Percentiles rank a stretch among this genome's conserved stretches.
Evolutionary conservation across 257 asterid species (phyloP).

Genomic region (Ballota nigra): DNA sequence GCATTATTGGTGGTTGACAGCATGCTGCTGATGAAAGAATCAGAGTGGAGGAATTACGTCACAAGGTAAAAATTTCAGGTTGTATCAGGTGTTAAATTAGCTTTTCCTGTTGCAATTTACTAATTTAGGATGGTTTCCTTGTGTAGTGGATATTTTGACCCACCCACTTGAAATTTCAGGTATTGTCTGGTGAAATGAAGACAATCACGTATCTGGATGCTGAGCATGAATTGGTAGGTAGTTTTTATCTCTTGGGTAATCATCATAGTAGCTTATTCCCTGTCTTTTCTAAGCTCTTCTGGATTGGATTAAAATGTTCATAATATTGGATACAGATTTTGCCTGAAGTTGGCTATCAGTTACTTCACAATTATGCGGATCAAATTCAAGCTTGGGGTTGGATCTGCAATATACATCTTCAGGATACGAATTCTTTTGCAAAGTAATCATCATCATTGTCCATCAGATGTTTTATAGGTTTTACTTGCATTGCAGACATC

Average conservation of each 20-base stretch:
- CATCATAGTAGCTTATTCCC: constrained; percentile 10
- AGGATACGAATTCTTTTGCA: constrained; percentile 59
- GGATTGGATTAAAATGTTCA: constrained; percentile 24
- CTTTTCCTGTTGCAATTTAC: constrained; percentile 18
- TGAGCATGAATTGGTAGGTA: constrained; percentile 74
- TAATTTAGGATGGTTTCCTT: constrained; percentile 12
- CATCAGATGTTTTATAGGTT: constrained; percentile 7
- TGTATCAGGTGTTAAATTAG: constrained; percentile 17
- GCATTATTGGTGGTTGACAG: constrained; percentile 46
- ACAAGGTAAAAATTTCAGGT: constrained; percentile 49
- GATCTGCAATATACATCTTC: constrained; percentile 76
- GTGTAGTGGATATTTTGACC: constrained; percentile 14
- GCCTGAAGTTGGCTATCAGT: constrained; percentile 90
- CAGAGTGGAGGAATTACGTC: constrained; percentile 84
- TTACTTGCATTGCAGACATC: constrained; percentile 13
- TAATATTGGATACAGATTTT: constrained; percentile 48
- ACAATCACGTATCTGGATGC: constrained; percentile 63
- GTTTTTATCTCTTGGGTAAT: constrained; percentile 17
- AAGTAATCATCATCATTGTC: constrained; percentile 42
- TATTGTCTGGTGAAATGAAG: constrained; percentile 78
- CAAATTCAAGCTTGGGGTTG: constrained; percentile 91
- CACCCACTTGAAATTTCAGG: constrained; percentile 40
- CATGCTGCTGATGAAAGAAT: constrained; percentile 99
- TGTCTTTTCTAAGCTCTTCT: constrained; percentile 12
- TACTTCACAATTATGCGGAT: constrained; percentile 74